These are phyloP conservation scores for Wickerhamomyces sp. DNA, from an alignment of 1,139 yeast species.

Conservation along the genomic window DNA sequence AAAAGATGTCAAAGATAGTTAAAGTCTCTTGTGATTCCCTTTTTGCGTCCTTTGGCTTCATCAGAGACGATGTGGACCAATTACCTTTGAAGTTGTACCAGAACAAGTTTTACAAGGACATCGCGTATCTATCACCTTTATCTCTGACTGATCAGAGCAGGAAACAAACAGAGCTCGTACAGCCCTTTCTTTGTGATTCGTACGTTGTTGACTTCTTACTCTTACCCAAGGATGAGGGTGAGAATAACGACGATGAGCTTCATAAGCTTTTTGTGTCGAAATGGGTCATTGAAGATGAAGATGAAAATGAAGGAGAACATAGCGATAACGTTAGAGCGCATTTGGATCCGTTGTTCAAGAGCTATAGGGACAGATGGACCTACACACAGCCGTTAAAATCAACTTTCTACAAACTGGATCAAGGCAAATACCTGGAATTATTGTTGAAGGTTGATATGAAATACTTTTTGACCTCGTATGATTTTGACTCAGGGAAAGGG, in stretches of 20 bases:
- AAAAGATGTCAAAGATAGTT: slow-evolving; percentile 47
- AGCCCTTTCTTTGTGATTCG: slow-evolving; percentile 4
- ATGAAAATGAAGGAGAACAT: neutral
- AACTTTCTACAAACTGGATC: slow-evolving; percentile 9
- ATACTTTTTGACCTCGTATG: slow-evolving; percentile 17
- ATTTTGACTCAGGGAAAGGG: slow-evolving; percentile 19
- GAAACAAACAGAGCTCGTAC: slow-evolving; percentile 14
- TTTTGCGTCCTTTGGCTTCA: slow-evolving; percentile 64
- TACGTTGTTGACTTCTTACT: slow-evolving; percentile 13
- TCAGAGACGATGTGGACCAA: slow-evolving; percentile 57
- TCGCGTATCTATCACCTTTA: slow-evolving; percentile 46
- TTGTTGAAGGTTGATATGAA: slow-evolving; percentile 21
- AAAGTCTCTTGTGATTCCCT: slow-evolving; percentile 62
- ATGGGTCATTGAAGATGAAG: slow-evolving; percentile 1
- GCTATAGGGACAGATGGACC: slow-evolving; percentile 10
- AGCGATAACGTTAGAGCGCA: too few relatives aligned
- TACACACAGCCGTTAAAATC: slow-evolving; percentile 5
- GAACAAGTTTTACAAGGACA: slow-evolving; percentile 42
- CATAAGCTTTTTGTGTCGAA: slow-evolving; percentile 4
- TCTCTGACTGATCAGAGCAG: slow-evolving; percentile 17
- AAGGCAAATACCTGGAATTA: slow-evolving; percentile 7
- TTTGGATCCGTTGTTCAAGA: slow-evolving; percentile 8
- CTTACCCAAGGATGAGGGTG: slow-evolving; percentile 10
- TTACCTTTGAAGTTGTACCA: slow-evolving; percentile 45
- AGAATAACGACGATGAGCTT: slow-evolving; percentile 16